Conservation (phyloP, 1,284 basidiomycete species). For the Cryptococcus amylolentus region DNA sequence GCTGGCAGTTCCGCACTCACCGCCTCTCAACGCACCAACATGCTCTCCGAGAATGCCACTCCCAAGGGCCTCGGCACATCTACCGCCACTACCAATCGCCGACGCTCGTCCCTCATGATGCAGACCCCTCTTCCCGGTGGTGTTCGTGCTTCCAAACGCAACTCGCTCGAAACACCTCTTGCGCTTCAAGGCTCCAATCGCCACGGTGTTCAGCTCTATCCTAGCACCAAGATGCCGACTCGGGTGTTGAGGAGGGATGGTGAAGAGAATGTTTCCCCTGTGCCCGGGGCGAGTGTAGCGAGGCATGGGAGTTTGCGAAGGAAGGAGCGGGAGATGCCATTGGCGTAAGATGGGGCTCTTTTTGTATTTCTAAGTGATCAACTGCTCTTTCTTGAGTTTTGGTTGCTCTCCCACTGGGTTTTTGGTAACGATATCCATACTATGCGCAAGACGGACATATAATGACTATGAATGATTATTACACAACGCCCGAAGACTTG, state of each 20-base stretch:
- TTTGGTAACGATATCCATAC: slow-evolving; percentile 1
- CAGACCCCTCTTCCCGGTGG: slow-evolving; percentile 10
- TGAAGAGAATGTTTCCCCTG: slow-evolving; percentile 18
- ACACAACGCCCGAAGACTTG: slow-evolving; percentile 34
- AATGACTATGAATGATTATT: slow-evolving; percentile 2
- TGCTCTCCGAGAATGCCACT: background rate
- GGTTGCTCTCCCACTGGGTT: background rate
- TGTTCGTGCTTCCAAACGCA: background rate
- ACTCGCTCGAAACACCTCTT: slow-evolving; percentile 8
- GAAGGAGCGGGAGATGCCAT: slow-evolving; percentile 9
- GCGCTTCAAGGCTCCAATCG: background rate
- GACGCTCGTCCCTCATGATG: slow-evolving; percentile 12
- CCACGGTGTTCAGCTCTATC: slow-evolving; percentile 14
- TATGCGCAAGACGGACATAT: background rate
- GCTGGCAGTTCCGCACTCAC: slow-evolving; percentile 58
- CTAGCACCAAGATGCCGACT: slow-evolving; percentile 11
- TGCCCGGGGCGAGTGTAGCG: background rate
- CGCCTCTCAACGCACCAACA: slow-evolving; percentile 12
- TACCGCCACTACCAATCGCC: slow-evolving; percentile 2
- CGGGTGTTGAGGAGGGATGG: slow-evolving; percentile 12
- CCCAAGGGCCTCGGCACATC: background rate
- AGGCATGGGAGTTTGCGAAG: slow-evolving; percentile 3
- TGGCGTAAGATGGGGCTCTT: slow-evolving; percentile 4
- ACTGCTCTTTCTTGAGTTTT: background rate
- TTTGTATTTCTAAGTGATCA: background rate